Evolutionary conservation across 345 rosid genomes (phyloP).

Genomic region (Salix udensis): DNA sequence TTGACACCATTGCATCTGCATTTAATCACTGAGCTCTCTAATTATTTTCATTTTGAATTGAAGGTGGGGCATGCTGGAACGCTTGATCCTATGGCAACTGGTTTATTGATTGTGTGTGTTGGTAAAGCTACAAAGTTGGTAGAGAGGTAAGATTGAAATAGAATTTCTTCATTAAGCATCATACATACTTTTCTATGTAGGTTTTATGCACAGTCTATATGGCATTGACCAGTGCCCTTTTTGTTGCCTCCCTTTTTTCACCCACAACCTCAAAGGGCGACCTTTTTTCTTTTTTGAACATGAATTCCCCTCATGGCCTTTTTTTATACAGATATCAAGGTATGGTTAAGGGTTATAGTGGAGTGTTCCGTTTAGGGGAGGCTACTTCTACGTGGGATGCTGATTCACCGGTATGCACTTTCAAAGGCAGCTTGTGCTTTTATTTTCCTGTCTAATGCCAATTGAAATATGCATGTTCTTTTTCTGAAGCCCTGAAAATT

Average conservation of each 20-base stretch:
- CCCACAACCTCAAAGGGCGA: not conserved
- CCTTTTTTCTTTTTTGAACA: not conserved
- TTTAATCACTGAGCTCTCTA: not conserved
- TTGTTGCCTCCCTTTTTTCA: not conserved
- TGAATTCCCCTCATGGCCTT: conserved; percentile 7
- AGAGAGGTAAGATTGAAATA: conserved; percentile 50
- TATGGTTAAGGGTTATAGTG: conserved; percentile 85
- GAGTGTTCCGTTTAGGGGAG: conserved; percentile 94
- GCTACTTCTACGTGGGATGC: conserved; percentile 97
- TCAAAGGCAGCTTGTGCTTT: not conserved
- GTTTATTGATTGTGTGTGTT: conserved; percentile 80
- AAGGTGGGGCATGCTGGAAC: conserved; percentile 99
- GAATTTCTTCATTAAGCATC: not conserved
- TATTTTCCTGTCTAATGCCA: not conserved
- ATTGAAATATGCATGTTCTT: not conserved
- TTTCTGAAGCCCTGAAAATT: not conserved
- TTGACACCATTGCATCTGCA: not conserved
- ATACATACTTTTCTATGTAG: conserved; percentile 2
- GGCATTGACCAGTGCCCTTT: not conserved
- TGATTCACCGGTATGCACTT: conserved; percentile 76
- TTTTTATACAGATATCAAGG: conserved; percentile 70
- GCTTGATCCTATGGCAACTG: conserved; percentile 99
- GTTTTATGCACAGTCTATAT: not conserved
- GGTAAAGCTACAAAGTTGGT: conserved; percentile 92
- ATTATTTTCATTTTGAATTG: conserved; percentile 11